A percentile compares a stretch with the other conserved stretches of the same genome.
Conservation (phyloP, 2,329 filamentous ascomycete genomes). For the Aspergillus calidoustus region DNA sequence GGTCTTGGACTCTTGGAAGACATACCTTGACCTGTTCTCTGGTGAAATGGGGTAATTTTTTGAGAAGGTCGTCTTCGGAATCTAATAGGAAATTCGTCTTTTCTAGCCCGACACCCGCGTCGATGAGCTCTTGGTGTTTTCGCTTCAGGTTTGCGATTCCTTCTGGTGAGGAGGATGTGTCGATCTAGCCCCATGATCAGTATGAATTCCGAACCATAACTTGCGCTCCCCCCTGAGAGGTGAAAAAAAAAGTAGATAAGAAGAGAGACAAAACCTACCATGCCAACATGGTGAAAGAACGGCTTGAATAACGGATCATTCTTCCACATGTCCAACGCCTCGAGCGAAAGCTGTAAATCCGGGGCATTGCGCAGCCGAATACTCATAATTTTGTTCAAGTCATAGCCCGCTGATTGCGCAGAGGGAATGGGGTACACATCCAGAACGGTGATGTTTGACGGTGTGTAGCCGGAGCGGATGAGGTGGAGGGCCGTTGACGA, state of each 20-base stretch:
- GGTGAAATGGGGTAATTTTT: conserved; percentile 6
- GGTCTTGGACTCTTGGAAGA: no score
- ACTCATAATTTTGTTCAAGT: conserved; percentile 52
- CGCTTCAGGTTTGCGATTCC: conserved; percentile 27
- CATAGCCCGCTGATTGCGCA: conserved; percentile 52
- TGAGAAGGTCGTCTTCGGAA: conserved; percentile 2
- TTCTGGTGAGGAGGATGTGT: conserved; percentile 38
- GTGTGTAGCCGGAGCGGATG: conserved; percentile 47
- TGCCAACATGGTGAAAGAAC: conserved; percentile 52
- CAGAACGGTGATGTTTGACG: conserved; percentile 51
- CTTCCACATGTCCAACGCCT: conserved; percentile 46
- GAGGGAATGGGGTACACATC: conserved; percentile 54
- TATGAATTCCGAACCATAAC: no score
- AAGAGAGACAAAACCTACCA: conserved; percentile 32
- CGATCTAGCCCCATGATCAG: conserved; percentile 34
- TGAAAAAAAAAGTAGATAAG: no score
- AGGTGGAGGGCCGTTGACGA: conserved; percentile 55
- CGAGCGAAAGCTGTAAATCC: conserved; percentile 28
- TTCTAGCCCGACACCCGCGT: conserved; percentile 35
- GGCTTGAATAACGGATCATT: conserved; percentile 51
- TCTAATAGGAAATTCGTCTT: conserved; percentile 10
- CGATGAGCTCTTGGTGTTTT: conserved; percentile 32
- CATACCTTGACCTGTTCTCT: conserved; percentile 6
- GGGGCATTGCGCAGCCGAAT: conserved; percentile 39
- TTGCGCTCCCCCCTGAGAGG: no score